These are phyloP conservation scores for Talinum fruticosum DNA, from an alignment of 148 eudicot species.

Conservation along the genomic window DNA sequence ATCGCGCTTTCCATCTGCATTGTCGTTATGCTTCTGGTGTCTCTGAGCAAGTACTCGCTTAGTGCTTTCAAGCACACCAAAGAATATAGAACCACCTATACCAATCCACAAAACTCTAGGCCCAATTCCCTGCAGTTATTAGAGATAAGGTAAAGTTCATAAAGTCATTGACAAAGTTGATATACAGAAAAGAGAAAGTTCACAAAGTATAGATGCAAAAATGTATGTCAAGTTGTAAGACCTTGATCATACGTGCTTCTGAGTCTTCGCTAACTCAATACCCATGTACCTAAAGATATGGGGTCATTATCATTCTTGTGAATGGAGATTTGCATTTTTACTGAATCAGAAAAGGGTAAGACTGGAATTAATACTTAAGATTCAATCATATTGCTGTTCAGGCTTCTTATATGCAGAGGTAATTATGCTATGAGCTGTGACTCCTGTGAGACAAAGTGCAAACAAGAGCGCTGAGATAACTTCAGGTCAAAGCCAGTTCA, in stretches of 20 bases:
- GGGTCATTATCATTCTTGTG: too few relatives aligned
- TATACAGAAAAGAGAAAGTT: not conserved
- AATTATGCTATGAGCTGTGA: too few relatives aligned
- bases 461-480: not conserved
- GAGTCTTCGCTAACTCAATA: too few relatives aligned
- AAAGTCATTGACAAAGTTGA: not conserved
- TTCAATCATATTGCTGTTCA: too few relatives aligned
- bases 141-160: not conserved
- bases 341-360: too few relatives aligned
- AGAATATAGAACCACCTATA: slow-evolving; percentile 80
- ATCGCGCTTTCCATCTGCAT: slow-evolving; percentile 19
- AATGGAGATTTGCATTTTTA: too few relatives aligned
- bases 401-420: too few relatives aligned
- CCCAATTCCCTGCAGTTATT: slow-evolving; percentile 56
- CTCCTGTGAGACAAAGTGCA: too few relatives aligned
- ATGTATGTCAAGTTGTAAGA: not conserved
- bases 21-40: slow-evolving; percentile 17
- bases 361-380: too few relatives aligned
- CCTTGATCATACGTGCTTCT: not conserved
- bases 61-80: slow-evolving; percentile 78
- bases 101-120: slow-evolving; percentile 88
- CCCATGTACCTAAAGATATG: too few relatives aligned
- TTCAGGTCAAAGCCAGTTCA: not conserved
- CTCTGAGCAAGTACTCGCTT: slow-evolving; percentile 51
- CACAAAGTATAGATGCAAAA: not conserved